These are phyloP conservation scores for Coniochaeta hoffmannii DNA, from an alignment of 2,329 filamentous ascomycete species.

Conservation along the genomic window DNA sequence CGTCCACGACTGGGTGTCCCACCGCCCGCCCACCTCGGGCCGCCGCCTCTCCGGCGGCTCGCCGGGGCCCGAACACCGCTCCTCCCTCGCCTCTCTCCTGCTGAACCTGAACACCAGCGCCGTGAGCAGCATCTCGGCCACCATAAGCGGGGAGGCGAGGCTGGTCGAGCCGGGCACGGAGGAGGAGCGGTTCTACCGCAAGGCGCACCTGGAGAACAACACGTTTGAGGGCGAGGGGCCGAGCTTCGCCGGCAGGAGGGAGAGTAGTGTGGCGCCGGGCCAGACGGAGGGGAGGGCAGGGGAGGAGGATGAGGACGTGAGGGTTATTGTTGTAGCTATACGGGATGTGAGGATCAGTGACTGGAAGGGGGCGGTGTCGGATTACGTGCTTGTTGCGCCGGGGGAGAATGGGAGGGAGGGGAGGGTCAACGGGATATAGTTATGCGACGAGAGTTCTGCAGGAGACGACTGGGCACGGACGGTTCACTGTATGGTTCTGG, in stretches of 20 bases:
- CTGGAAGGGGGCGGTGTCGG: conserved; percentile 88
- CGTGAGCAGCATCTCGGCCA: conserved; percentile 81
- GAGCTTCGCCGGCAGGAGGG: conserved; percentile 26
- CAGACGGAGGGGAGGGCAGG: conserved; percentile 29
- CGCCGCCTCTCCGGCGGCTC: conserved; percentile 53
- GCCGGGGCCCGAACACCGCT: conserved; percentile 52
- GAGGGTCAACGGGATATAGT: conserved; percentile 30
- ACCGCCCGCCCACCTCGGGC: conserved; percentile 71
- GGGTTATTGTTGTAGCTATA: conserved; percentile 81
- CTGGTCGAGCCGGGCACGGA: conserved; percentile 67
- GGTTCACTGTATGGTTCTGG: too few species aligned
- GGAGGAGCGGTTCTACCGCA: conserved; percentile 78
- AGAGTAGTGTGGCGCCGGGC: conserved; percentile 17
- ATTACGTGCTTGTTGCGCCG: conserved; percentile 50
- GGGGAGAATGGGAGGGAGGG: conserved; percentile 3
- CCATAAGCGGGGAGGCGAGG: conserved; percentile 81
- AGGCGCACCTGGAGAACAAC: conserved; percentile 84
- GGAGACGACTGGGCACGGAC: too few species aligned
- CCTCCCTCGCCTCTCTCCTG: conserved; percentile 73
- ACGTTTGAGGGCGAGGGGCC: conserved; percentile 63
- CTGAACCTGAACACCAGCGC: conserved; percentile 87
- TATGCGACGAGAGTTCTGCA: too few species aligned
- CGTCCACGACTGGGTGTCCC: conserved; percentile 96
- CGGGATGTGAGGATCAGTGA: conserved; percentile 82
- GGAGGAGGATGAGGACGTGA: conserved; percentile 73